Evolutionary conservation across 768 basidiomycete species (phyloP).

Genomic region (Rossbeevera mucosa): DNA sequence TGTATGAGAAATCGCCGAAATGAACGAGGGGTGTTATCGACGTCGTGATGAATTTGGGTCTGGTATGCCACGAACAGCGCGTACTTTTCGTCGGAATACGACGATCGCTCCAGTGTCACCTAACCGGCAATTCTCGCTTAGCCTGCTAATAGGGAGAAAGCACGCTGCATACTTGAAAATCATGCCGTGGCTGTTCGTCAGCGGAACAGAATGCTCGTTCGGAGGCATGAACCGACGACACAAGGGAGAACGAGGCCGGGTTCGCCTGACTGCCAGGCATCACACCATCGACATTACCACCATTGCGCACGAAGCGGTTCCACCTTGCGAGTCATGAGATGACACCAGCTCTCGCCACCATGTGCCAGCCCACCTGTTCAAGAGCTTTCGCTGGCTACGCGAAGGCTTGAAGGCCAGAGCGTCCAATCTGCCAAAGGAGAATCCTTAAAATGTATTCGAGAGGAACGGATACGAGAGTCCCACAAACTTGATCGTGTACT

Average conservation of each 20-base stretch:
- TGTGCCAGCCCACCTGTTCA: constrained; percentile 51
- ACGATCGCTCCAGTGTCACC: constrained; percentile 74
- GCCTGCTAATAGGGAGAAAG: background rate
- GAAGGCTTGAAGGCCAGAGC: constrained; percentile 62
- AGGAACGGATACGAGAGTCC: constrained; percentile 7
- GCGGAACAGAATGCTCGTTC: constrained; percentile 39
- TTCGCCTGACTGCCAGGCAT: constrained; percentile 7
- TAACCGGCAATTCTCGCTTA: constrained; percentile 25
- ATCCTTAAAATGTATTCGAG: constrained; percentile 15
- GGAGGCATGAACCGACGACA: constrained; percentile 49
- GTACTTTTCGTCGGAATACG: constrained; percentile 78
- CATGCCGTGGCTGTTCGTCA: constrained; percentile 38
- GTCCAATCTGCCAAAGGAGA: constrained; percentile 49
- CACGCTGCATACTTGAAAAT: constrained; percentile 51
- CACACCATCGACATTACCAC: constrained; percentile 29
- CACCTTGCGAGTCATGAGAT: constrained; percentile 46
- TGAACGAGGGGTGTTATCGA: constrained; percentile 40
- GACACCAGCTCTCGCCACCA: background rate
- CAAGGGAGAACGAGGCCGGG: constrained; percentile 36
- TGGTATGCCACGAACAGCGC: constrained; percentile 77
- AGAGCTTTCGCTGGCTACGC: constrained; percentile 67
- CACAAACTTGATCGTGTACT: constrained; percentile 85
- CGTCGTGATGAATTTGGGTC: constrained; percentile 68
- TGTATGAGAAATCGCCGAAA: constrained; percentile 79
- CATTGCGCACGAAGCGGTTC: constrained; percentile 61